Conservation (phyloP, 139 green algal species). For the Chlamydomonas applanata region DNA sequence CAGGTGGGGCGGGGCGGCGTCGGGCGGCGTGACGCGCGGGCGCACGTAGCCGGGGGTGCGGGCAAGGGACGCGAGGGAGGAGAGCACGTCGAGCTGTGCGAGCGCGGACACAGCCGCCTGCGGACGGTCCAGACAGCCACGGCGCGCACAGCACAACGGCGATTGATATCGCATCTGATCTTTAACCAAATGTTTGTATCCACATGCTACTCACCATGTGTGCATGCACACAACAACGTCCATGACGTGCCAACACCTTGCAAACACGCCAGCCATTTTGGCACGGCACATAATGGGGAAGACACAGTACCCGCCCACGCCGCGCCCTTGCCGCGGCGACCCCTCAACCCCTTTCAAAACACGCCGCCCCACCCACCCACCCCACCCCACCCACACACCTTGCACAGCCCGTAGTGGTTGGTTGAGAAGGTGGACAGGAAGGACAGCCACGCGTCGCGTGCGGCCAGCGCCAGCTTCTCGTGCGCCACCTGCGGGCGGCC, state of each 20-base stretch:
- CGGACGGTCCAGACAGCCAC: too few species aligned
- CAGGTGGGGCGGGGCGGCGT: conserved; percentile 55
- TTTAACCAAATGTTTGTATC: too few species aligned
- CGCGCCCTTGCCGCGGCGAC: too few species aligned
- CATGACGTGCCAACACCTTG: too few species aligned
- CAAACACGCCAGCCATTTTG: too few species aligned
- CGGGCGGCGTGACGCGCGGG: conserved; percentile 22
- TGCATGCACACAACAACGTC: too few species aligned
- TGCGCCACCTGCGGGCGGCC: too few species aligned
- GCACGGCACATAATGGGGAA: too few species aligned
- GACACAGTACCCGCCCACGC: too few species aligned
- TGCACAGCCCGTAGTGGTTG: conserved; percentile 1
- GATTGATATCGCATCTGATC: background rate
- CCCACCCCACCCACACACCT: background rate
- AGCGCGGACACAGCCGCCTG: conserved; percentile 57
- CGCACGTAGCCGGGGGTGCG: conserved; percentile 27
- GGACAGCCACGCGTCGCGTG: conserved; percentile 30
- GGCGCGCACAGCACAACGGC: conserved; percentile 11
- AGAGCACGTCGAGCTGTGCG: conserved; percentile 75
- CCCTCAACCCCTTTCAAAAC: too few species aligned
- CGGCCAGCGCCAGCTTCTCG: conserved; percentile 40
- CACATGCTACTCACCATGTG: too few species aligned
- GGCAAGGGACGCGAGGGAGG: conserved; percentile 62
- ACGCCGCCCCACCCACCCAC: background rate
- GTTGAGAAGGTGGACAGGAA: conserved; percentile 29